Percentiles rank a stretch among this genome's conserved stretches.
phyloP scores from a whole-genome alignment of 2,329 filamentous ascomycete genomes.

The Stenocarpella maydis region DNA sequence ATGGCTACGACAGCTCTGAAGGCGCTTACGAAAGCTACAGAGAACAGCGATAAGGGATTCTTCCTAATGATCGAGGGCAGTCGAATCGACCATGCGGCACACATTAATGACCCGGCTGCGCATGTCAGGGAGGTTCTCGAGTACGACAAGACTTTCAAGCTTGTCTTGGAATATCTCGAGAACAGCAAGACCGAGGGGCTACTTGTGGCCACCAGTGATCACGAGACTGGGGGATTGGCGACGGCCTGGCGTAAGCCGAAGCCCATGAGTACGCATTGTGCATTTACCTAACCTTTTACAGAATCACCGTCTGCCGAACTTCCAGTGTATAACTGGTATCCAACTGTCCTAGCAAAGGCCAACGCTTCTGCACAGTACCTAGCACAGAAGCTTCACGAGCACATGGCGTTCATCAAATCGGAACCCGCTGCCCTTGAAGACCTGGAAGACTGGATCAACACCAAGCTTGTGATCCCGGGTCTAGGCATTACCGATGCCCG shows the following conservation, averaged over 20 bases:
- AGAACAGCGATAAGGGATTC: constrained; percentile 88
- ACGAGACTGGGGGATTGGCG: constrained; percentile 92
- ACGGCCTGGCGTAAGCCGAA: constrained; percentile 73
- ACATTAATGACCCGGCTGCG: constrained; percentile 82
- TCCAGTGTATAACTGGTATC: constrained; percentile 79
- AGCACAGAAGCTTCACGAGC: constrained; percentile 65
- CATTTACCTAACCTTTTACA: constrained; percentile 12
- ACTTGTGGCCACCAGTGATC: constrained; percentile 90
- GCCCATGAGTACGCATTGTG: not conserved
- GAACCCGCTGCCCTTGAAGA: constrained; percentile 45
- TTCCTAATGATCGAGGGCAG: constrained; percentile 99
- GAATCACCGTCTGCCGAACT: constrained; percentile 46
- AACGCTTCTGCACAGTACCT: constrained; percentile 82
- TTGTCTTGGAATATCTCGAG: constrained; percentile 85
- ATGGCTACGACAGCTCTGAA: constrained; percentile 87
- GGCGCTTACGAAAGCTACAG: constrained; percentile 81
- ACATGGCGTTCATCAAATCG: constrained; percentile 56
- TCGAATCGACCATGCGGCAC: constrained; percentile 93
- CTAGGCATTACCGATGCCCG: constrained; percentile 81
- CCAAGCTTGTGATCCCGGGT: constrained; percentile 70
- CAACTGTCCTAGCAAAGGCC: constrained; percentile 75
- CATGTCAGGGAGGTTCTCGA: constrained; percentile 94
- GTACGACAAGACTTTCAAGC: constrained; percentile 86
- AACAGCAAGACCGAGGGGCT: constrained; percentile 77
- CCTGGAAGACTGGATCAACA: constrained; percentile 71